These are phyloP conservation scores for Silene coronaria DNA, from an alignment of 179 eudicot genomes.

Conservation along the genomic window DNA sequence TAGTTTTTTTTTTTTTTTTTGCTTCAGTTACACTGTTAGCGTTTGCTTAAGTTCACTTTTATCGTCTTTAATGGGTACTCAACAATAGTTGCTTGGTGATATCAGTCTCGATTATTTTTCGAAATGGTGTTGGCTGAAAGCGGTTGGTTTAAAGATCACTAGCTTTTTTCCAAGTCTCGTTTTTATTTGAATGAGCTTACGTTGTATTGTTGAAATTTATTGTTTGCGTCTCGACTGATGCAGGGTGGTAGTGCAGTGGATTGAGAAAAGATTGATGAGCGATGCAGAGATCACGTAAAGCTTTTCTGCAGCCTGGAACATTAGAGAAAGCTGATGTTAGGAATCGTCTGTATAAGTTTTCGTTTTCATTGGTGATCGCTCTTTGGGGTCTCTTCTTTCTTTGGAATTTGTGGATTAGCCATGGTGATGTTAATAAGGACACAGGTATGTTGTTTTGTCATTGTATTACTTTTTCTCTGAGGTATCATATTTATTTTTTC, in stretches of 20 bases:
- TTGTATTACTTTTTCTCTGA: background rate
- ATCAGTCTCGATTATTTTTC: background rate
- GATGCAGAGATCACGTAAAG: slow-evolving; percentile 97
- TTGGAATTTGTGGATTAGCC: slow-evolving; percentile 60
- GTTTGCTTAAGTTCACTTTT: slow-evolving; percentile 11
- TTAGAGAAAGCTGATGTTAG: slow-evolving; percentile 45
- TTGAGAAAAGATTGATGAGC: slow-evolving; percentile 50
- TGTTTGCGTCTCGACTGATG: slow-evolving; percentile 2
- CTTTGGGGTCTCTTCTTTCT: slow-evolving; percentile 74
- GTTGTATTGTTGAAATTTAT: background rate
- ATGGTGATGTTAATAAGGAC: slow-evolving; percentile 45
- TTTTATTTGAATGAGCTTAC: background rate
- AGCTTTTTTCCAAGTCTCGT: background rate
- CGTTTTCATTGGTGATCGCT: slow-evolving; percentile 51
- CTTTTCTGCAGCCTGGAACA: slow-evolving; percentile 79
- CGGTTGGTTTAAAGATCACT: background rate
- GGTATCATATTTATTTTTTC: background rate
- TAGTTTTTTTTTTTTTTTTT: background rate
- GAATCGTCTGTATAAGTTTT: slow-evolving; percentile 49
- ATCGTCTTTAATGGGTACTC: background rate
- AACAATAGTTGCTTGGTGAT: background rate
- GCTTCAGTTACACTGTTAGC: slow-evolving; percentile 12
- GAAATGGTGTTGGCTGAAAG: too few relatives aligned
- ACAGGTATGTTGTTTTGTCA: slow-evolving; percentile 41
- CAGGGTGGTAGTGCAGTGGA: slow-evolving; percentile 20